Conservation (phyloP, 495 filamentous ascomycete genomes). For the Amniculicola lignicola region DNA sequence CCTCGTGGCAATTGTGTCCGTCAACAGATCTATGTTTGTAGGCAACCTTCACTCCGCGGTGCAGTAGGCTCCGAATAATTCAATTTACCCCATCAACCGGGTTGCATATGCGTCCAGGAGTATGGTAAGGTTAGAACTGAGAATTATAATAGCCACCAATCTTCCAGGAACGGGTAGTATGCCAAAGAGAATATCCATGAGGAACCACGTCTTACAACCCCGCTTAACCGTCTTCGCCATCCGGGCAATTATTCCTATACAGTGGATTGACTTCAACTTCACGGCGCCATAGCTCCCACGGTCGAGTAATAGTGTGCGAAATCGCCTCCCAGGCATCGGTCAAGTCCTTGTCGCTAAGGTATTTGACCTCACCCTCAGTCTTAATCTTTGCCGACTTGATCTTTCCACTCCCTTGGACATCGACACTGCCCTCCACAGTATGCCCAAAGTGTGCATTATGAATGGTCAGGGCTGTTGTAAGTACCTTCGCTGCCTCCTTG, state of each 20-base stretch:
- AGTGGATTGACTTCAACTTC: constrained; percentile 39
- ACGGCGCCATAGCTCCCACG: constrained; percentile 42
- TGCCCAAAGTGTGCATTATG: constrained; percentile 36
- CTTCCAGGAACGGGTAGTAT: too few species aligned
- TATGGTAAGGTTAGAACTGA: too few species aligned
- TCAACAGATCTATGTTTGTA: too few species aligned
- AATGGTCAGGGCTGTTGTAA: constrained; percentile 37
- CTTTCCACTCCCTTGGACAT: constrained; percentile 36
- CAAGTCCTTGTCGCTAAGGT: constrained; percentile 39
- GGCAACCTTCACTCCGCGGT: too few species aligned
- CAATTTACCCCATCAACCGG: too few species aligned
- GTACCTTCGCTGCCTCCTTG: constrained; percentile 36
- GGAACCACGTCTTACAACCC: too few species aligned
- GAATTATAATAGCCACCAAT: too few species aligned
- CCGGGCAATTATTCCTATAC: constrained; percentile 39
- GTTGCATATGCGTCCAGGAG: too few species aligned
- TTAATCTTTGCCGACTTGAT: constrained; percentile 42
- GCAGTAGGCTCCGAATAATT: too few species aligned
- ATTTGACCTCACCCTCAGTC: constrained; percentile 38
- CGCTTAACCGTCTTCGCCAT: constrained; percentile 17
- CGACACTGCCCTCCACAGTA: constrained; percentile 28
- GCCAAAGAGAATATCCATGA: too few species aligned
- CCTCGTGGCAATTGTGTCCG: too few species aligned
- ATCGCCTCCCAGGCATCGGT: constrained; percentile 37
- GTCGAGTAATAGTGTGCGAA: constrained; percentile 20